These are phyloP conservation scores for Phyllosticta capitalensis DNA, from an alignment of 2,329 filamentous ascomycete genomes.

Conservation along the genomic window DNA sequence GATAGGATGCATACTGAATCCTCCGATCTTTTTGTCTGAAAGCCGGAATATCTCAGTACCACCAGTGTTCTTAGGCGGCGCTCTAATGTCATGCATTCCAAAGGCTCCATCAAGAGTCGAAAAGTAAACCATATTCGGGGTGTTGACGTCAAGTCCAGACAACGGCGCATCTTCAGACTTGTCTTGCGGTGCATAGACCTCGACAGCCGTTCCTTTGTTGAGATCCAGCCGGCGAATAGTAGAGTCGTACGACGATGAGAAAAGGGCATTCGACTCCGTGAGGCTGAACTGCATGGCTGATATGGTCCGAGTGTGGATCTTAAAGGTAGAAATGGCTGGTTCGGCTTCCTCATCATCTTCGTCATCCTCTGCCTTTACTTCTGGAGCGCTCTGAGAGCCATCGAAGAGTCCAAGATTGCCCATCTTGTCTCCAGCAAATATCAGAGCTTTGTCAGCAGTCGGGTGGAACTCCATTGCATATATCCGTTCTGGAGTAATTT, in stretches of 20 bases:
- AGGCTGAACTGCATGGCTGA: constrained; percentile 72
- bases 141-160: constrained; percentile 72
- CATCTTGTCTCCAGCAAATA: constrained; percentile 92
- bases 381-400: constrained; percentile 58
- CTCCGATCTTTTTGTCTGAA: constrained; percentile 89
- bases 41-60: constrained; percentile 58
- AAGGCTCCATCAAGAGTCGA: constrained; percentile 76
- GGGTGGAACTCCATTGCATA: constrained; percentile 88
- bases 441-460: constrained; percentile 69
- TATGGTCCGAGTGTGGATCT: constrained; percentile 83
- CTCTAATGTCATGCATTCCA: constrained; percentile 70
- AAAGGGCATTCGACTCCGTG: constrained; percentile 63
- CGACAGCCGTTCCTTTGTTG: constrained; percentile 65
- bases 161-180: constrained; percentile 65
- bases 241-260: constrained; percentile 84
- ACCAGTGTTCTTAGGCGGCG: constrained; percentile 40
- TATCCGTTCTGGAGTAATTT: constrained; percentile 77
- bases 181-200: constrained; percentile 69
- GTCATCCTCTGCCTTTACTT: constrained; percentile 50
- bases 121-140: constrained; percentile 69
- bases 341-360: constrained; percentile 56
- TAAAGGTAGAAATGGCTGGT: constrained; percentile 79
- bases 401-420: constrained; percentile 88
- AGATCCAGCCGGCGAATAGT: constrained; percentile 83
- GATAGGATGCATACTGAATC: constrained; percentile 74